Evolutionary conservation across 2,329 filamentous ascomycete genomes (phyloP), one percentile per base, ranked within the genome.

Genomic region (Hortaea sp.): DNA sequence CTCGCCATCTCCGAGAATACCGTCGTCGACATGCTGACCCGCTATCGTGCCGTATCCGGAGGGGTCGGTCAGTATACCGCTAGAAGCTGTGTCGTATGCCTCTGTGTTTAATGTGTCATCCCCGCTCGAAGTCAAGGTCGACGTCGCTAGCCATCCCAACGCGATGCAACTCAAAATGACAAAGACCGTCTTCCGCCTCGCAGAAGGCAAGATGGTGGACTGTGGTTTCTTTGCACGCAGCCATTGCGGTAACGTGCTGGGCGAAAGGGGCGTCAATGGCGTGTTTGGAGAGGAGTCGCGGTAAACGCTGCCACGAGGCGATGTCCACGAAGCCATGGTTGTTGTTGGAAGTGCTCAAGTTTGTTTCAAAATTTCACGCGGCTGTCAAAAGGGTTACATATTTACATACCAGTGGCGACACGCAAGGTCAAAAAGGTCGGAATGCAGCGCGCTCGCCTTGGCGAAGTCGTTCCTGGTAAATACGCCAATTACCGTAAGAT

Each of bases 81-180:
- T 47, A 7, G 52, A 53, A 5, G 52, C 46, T 10, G 47, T 38
- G 30, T 56, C 51, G 31, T 57, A 54, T 1, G 44, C 41, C 5
- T 48, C 29, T 6, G 44, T 44, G 5, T 46, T 41, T n/a, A 44
- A 12, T n/a, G 44, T 43, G 35, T 43, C 39, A 2, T 52, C 42
- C 5, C 44, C 49, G 5, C 34, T 39, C 7, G 55, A 50, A 5
- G 53, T 55, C 30, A 64, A 47, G 1, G 48, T 52, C 9, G 57
- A 56, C 11, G 61, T 63, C 5, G 62, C 40, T 30, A 58, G 50
- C 53, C 58, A 63, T 1, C 62, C 62, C 29, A 63, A 51, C 12
- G 58, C n/a, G 5, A 64, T 49, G 39, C 57, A 62, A 1, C 47
- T 49, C 10, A 52, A 10, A 1, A 52, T 58, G 5, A 62, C 47